These are phyloP conservation scores for Tylopilus orsonianus DNA, from an alignment of 1,284 basidiomycete genomes.

Conservation along the genomic window DNA sequence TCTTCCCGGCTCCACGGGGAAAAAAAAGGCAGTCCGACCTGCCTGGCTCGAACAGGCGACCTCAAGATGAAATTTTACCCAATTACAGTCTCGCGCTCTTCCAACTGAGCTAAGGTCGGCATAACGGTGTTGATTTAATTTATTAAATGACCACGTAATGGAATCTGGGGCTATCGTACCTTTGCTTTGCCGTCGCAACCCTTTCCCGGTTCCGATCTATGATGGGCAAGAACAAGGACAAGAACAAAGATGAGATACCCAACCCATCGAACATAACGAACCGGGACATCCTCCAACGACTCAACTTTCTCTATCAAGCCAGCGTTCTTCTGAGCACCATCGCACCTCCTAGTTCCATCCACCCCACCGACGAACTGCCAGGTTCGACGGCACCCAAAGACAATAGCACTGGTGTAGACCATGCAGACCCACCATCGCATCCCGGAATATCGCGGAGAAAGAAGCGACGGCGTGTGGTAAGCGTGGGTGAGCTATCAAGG, in stretches of 20 bases:
- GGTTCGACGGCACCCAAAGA: not conserved
- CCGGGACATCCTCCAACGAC: constrained; percentile 73
- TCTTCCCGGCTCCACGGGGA: too few species aligned
- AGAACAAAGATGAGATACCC: constrained; percentile 56
- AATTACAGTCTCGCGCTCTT: constrained; percentile 37
- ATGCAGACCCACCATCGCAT: constrained; percentile 7
- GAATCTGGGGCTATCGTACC: too few species aligned
- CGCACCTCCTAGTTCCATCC: constrained; percentile 10
- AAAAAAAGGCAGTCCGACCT: constrained; percentile 34
- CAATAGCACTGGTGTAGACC: not conserved
- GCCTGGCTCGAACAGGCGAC: constrained; percentile 61
- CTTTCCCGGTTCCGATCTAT: too few species aligned
- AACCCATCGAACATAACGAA: constrained; percentile 58
- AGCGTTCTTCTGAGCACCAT: constrained; percentile 61
- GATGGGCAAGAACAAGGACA: constrained; percentile 64
- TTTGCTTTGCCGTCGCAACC: too few species aligned
- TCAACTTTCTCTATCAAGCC: constrained; percentile 84
- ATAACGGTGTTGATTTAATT: not conserved
- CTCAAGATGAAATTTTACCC: constrained; percentile 39
- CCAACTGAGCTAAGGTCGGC: constrained; percentile 38
- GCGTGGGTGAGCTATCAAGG: constrained; percentile 52
- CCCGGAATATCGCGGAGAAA: constrained; percentile 29
- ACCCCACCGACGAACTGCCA: not conserved
- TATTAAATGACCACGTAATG: too few species aligned
- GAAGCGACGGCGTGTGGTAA: constrained; percentile 30